phyloP scores from a whole-genome alignment of 83 land plant genomes.

The Picea abies region DNA sequence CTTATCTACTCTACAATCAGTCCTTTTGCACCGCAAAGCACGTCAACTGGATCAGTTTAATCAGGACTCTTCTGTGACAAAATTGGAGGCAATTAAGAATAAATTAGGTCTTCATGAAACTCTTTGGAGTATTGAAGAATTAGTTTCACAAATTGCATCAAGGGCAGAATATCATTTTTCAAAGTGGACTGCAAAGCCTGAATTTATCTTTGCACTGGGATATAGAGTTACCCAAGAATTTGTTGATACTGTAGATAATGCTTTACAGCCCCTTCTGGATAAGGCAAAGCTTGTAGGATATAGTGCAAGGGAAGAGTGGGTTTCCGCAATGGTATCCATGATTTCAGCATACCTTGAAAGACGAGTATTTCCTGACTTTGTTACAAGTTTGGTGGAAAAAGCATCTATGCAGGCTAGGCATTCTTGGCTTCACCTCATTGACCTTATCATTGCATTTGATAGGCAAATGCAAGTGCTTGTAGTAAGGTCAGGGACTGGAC shows the following conservation, averaged over 20 bases:
- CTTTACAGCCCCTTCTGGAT: slow-evolving; percentile 85
- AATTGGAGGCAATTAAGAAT: slow-evolving; percentile 29
- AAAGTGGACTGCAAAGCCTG: slow-evolving; percentile 95
- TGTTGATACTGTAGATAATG: slow-evolving; percentile 82
- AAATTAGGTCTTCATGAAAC: slow-evolving; percentile 52
- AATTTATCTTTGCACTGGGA: slow-evolving; percentile 87
- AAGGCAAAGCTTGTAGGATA: slow-evolving; percentile 83
- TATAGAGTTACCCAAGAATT: slow-evolving; percentile 75
- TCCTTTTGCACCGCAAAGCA: slow-evolving; percentile 66
- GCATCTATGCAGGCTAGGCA: slow-evolving; percentile 41
- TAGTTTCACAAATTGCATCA: slow-evolving; percentile 67
- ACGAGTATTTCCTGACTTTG: slow-evolving; percentile 62
- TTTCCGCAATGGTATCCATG: slow-evolving; percentile 70
- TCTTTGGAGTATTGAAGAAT: slow-evolving; percentile 87
- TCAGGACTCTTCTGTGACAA: neutral
- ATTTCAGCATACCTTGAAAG: slow-evolving; percentile 70
- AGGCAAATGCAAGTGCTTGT: slow-evolving; percentile 60
- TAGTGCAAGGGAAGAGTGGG: slow-evolving; percentile 98
- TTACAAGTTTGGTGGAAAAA: slow-evolving; percentile 52
- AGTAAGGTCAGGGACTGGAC: slow-evolving; percentile 45
- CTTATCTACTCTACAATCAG: slow-evolving; percentile 78
- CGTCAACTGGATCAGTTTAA: slow-evolving; percentile 47
- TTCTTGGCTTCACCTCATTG: slow-evolving; percentile 89
- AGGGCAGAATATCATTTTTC: slow-evolving; percentile 70
- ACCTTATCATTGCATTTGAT: slow-evolving; percentile 85